A percentile compares a stretch with the other conserved stretches of the same genome.
Evolutionary conservation across 2,329 filamentous ascomycete species (phyloP).

Genomic region (Colletotrichum higginsianum): DNA sequence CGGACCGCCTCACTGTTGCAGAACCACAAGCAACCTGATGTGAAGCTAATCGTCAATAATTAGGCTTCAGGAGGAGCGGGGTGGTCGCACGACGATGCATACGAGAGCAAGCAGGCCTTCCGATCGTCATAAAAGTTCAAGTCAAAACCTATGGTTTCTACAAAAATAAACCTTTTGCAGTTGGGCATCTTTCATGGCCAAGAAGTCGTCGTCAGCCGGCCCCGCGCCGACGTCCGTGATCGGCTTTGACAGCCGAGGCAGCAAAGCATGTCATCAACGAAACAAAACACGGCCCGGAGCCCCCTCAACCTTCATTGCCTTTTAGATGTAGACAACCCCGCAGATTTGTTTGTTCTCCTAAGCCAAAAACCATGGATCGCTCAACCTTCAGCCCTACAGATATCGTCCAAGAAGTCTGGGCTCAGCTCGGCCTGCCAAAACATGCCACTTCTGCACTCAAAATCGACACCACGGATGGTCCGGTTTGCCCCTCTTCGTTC

Average conservation of each 20-base stretch:
- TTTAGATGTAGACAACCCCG: not conserved
- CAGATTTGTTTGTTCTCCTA: not conserved
- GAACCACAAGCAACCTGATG: no score
- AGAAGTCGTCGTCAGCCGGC: not conserved
- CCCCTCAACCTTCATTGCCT: not conserved
- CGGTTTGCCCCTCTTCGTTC: conserved; percentile 62
- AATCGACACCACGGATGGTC: not conserved
- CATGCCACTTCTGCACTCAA: not conserved
- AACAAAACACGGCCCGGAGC: not conserved
- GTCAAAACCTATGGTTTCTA: no score
- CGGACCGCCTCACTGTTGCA: no score
- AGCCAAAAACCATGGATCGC: not conserved
- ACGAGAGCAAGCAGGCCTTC: no score
- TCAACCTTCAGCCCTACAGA: conserved; percentile 2
- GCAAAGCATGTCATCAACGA: not conserved
- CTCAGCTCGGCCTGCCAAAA: not conserved
- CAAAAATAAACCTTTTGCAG: no score
- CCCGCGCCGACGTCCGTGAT: not conserved
- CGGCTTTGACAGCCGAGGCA: not conserved
- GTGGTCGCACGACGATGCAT: no score
- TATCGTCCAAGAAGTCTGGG: conserved; percentile 6
- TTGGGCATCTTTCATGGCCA: not conserved
- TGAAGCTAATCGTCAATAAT: no score
- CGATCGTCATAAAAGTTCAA: no score
- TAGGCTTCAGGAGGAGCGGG: no score